Evolutionary conservation across 192 early-diverging fungal species (phyloP).

Genomic region (Podila epigama): DNA sequence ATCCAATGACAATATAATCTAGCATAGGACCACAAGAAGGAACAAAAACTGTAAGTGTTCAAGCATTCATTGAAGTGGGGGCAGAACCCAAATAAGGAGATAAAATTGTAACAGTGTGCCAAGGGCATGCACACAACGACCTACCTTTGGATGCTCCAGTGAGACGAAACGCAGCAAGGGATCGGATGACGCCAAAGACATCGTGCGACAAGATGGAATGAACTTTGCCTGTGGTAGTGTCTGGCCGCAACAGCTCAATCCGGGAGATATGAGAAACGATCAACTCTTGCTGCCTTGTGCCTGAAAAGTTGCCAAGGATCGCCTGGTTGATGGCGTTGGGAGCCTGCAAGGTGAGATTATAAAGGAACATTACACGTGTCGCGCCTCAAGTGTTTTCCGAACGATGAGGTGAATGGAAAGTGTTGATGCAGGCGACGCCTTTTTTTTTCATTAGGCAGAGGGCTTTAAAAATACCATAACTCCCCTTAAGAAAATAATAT

Average conservation of each 20-base stretch:
- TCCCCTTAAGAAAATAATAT: too few species aligned
- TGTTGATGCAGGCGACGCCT: too few species aligned
- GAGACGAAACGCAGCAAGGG: conserved; percentile 84
- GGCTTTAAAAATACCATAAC: too few species aligned
- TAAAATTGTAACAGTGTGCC: not conserved
- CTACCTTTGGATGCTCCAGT: conserved; percentile 89
- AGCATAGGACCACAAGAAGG: conserved; percentile 1
- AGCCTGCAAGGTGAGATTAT: conserved; percentile 89
- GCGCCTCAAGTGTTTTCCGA: too few species aligned
- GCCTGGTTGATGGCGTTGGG: conserved; percentile 80
- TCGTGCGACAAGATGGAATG: conserved; percentile 73
- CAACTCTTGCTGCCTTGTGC: conserved; percentile 90
- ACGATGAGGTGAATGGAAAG: too few species aligned
- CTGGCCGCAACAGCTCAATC: conserved; percentile 84
- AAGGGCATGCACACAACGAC: not conserved
- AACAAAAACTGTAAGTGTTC: not conserved
- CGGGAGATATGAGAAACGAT: conserved; percentile 74
- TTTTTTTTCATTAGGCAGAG: too few species aligned
- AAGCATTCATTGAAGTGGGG: not conserved
- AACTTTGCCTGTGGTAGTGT: conserved; percentile 84
- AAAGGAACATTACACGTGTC: conserved; percentile 71
- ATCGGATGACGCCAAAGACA: conserved; percentile 87
- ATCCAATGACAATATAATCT: conserved; percentile 92
- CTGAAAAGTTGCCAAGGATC: conserved; percentile 92
- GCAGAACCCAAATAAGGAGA: not conserved